Evolutionary conservation across 495 filamentous ascomycete genomes (phyloP).

Genomic region (Podospora pseudopauciseta): DNA sequence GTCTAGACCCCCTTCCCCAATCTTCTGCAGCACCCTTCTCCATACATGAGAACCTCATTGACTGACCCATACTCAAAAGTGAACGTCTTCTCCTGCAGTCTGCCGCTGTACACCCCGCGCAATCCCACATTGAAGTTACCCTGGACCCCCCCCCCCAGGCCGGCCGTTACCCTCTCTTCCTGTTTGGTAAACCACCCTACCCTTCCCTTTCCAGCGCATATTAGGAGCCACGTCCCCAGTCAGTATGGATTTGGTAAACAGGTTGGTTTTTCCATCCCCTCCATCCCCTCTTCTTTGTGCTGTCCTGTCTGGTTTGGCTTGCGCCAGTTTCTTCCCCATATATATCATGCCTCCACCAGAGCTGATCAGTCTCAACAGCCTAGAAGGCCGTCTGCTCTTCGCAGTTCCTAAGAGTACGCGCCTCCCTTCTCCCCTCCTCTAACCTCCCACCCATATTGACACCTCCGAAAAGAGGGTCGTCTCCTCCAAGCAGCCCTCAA

Average conservation of each 20-base stretch:
- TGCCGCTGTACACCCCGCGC: constrained; percentile 7
- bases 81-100: constrained; percentile 14
- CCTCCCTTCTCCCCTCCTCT: constrained; percentile 16
- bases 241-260: constrained; percentile 78
- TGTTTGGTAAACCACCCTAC: neutral
- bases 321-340: neutral
- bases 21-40: neutral
- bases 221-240: constrained; percentile 9
- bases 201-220: constrained; percentile 4
- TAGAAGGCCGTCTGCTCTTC: constrained; percentile 91
- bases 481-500: constrained; percentile 81
- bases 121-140: constrained; percentile 1
- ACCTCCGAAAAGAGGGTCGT: constrained; percentile 68
- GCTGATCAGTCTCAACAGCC: constrained; percentile 48
- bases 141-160: neutral
- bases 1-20: constrained; percentile 5
- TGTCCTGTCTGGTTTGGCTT: constrained; percentile 8
- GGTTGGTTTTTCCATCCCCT: constrained; percentile 53
- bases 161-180: neutral
- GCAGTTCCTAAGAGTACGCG: constrained; percentile 93
- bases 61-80: constrained; percentile 3
- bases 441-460: constrained; percentile 7
- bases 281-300: constrained; percentile 3
- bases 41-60: constrained; percentile 5
- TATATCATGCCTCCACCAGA: constrained; percentile 27